Base-by-base conservation (phyloP, 768 basidiomycete genomes). In the Rhodotorula graminis region DNA sequence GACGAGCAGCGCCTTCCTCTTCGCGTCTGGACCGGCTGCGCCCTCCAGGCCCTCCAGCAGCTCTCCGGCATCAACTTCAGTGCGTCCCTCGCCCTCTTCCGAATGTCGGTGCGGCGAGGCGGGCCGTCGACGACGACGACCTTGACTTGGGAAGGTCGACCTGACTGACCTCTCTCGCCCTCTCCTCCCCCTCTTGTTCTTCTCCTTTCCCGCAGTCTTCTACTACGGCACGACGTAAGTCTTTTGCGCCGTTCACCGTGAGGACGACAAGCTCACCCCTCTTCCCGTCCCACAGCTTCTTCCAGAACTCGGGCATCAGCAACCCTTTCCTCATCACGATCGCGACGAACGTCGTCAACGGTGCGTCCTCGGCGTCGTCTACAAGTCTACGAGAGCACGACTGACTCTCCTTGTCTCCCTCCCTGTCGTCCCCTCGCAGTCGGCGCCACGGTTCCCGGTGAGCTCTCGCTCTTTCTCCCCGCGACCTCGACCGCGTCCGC, bases 1-100 rank as follows among this genome's bases (percentile, higher is more conserved):
- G 50, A 31, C 50, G 33, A 44, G 59, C 29, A 52, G 21, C 84
- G 87, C 75, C 90, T 89, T 75, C 78, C 84, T 55, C 86, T 88
- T 78, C 88, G 90, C 68, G 91, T 89, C 31, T 83, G 88, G 79
- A 88, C 89, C 29, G 92, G 92, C 77, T 89, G 90, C 77, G 86
- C 87, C 80, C 76, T 93, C 74, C 91, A 93, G 78, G 85, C 83
- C 63, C 84, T 84, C 83, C 89, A 90, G 81, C 89, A 91, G 81
- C 85, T 90, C 79, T 52, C 61, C 14, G 78, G 89, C 76, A 88
- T 89, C 83, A 90, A 89, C 84, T 88, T 88, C 79, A 87, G 89
- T 37, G 25, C 9, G 53, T 37, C 4, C 23, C 1, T 23, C n/a
- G n/a, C n/a, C n/a, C 37, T 40, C 27, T 21, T 53, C 21, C 29